Evolutionary conservation across 371 early-diverging fungal genomes (phyloP).

Genomic region (Mycotypha africana): DNA sequence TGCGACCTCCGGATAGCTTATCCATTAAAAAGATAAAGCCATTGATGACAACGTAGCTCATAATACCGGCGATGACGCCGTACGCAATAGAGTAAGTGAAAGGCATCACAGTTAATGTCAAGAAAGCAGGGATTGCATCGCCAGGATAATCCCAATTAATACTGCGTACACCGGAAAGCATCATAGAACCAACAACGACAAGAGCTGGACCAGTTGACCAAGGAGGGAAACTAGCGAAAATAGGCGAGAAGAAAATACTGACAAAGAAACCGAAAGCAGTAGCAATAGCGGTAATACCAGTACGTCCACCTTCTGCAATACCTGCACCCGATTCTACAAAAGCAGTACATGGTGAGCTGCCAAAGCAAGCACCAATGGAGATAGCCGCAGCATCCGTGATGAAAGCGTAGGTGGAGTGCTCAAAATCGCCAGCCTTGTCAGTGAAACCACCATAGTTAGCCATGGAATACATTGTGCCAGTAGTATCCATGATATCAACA

Average conservation of each 20-base stretch:
- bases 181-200: slow-evolving; percentile 76
- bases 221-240: slow-evolving; percentile 79
- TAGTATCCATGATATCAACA: slow-evolving; percentile 78
- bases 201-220: slow-evolving; percentile 82
- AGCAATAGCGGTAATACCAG: slow-evolving; percentile 68
- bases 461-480: slow-evolving; percentile 77
- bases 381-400: slow-evolving; percentile 64
- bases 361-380: slow-evolving; percentile 63
- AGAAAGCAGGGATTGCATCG: slow-evolving; percentile 72
- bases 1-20: slow-evolving; percentile 45
- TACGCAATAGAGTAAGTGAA: slow-evolving; percentile 72
- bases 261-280: slow-evolving; percentile 68
- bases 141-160: slow-evolving; percentile 77
- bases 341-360: slow-evolving; percentile 71
- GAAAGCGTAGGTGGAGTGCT: slow-evolving; percentile 69
- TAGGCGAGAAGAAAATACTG: slow-evolving; percentile 75
- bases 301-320: slow-evolving; percentile 76
- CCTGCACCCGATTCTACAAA: slow-evolving; percentile 79
- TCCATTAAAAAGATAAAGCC: slow-evolving; percentile 40
- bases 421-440: slow-evolving; percentile 70
- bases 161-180: slow-evolving; percentile 60
- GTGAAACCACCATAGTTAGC: slow-evolving; percentile 78
- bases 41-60: slow-evolving; percentile 57
- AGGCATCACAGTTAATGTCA: slow-evolving; percentile 73
- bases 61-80: slow-evolving; percentile 63